Base-by-base conservation (phyloP, 225 moss, liverwort and hornwort species). In the Pleurozium schreberi region DNA sequence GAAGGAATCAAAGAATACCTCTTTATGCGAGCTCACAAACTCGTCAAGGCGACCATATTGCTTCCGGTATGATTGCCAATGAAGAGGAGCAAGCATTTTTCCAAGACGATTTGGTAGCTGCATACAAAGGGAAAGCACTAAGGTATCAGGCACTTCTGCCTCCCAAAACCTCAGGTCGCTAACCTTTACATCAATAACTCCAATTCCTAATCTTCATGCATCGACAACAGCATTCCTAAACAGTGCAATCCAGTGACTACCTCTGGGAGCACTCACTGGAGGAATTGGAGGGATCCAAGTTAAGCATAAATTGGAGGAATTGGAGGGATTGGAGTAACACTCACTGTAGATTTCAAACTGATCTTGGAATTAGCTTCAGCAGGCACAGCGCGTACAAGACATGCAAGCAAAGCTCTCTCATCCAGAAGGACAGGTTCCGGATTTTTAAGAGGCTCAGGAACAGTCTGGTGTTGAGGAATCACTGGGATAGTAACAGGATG, bases 101-200 rank as follows among this genome's bases (percentile, higher is more conserved):
- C 97, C 98, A 70, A 98, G 94, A 76, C 98, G 95, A 90, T 98
- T 97, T 71, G 97, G 98, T 68, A 98, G 95, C 98, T 98, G 97
- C 84, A 91, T 31, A 59, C 73, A 61, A 59, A 88, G 57, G 55
- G n/a, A 73, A 84, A 79, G 28, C 76, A 69, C 40, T 33, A 45
- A 2, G 2, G 66, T 38, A 61, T 92, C 64, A 90, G 79, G 79
- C 33, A 52, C 61, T 49, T 38, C 79, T 57, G 40, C n/a, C 43
- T 74, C 57, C 58, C 79, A 65, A 82, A 80, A 33, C 34, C 57
- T 65, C 71, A 34, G 65, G 34, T 52, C 34, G 55, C 14, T 38
- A 18, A 66, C 68, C 80, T 52, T 60, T 43, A 74, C 67, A 75
- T 84, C 78, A 52, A 59, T 34, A 76, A 85, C 55, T 83, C 50